phyloP scores from a whole-genome alignment of 2,329 filamentous ascomycete genomes.

The Alternaria dauci region DNA sequence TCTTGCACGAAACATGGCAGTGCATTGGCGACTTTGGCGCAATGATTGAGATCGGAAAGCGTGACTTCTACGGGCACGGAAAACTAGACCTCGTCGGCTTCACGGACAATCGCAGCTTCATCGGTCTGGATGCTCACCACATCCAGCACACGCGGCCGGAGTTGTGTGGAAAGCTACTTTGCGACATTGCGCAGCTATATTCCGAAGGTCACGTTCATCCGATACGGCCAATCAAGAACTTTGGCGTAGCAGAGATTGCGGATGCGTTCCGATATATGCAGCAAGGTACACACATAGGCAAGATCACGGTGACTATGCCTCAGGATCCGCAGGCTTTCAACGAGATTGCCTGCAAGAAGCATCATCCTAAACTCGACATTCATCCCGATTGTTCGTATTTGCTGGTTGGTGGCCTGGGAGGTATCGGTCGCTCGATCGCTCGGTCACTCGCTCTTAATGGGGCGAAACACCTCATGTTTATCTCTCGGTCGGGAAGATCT shows the following conservation, averaged over 20 bases:
- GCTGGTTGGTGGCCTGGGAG: constrained; percentile 27
- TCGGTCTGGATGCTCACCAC: neutral
- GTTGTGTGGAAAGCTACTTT: neutral
- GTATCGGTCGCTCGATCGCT: constrained; percentile 27
- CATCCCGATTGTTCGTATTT: constrained; percentile 19
- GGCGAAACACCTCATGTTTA: constrained; percentile 22
- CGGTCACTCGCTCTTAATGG: constrained; percentile 24
- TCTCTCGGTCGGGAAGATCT: neutral
- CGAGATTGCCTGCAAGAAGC: neutral
- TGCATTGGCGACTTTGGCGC: constrained; percentile 50
- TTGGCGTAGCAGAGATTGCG: neutral
- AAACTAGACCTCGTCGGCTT: neutral
- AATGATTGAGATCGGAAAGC: constrained; percentile 22
- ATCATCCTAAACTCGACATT: neutral
- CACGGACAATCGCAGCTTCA: neutral
- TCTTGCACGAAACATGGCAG: constrained; percentile 51
- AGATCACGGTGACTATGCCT: constrained; percentile 1
- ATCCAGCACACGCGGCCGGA: too few relatives aligned
- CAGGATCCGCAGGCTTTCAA: neutral
- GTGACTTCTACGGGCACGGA: neutral
- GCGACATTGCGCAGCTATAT: neutral
- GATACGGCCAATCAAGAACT: neutral
- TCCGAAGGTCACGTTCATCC: neutral
- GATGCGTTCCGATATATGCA: constrained; percentile 22
- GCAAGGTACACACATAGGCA: constrained; percentile 19